A percentile compares a stretch with the other conserved stretches of the same genome.
These are phyloP conservation scores for Conoideocrella luteorostrata DNA, from an alignment of 2,329 filamentous ascomycete genomes.

Conservation along the genomic window DNA sequence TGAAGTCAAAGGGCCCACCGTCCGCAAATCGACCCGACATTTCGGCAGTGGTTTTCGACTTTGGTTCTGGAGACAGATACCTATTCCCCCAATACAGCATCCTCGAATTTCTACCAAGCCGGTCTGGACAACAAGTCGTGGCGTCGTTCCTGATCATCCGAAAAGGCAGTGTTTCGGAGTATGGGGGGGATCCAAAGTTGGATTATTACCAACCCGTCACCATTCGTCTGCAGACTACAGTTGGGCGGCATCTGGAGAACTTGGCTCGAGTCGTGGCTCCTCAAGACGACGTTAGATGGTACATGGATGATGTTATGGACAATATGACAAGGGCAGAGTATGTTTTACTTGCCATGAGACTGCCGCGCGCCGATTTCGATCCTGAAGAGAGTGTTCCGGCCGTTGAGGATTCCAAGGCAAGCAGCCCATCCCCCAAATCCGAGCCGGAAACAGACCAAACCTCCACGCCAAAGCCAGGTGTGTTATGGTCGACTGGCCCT, in stretches of 20 bases:
- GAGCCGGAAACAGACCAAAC: conserved; percentile 20
- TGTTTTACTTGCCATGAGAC: conserved; percentile 58
- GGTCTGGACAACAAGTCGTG: conserved; percentile 54
- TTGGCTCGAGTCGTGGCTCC: conserved; percentile 56
- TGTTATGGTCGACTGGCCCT: conserved; percentile 27
- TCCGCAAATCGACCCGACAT: conserved; percentile 52
- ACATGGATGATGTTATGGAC: conserved; percentile 66
- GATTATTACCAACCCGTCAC: conserved; percentile 75
- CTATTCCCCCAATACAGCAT: conserved; percentile 75
- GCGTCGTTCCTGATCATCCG: conserved; percentile 74
- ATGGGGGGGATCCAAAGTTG: conserved; percentile 53
- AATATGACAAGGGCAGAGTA: conserved; percentile 64
- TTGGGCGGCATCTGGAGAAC: conserved; percentile 53
- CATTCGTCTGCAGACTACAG: conserved; percentile 49
- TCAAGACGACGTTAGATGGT: conserved; percentile 54
- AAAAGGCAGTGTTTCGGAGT: conserved; percentile 61
- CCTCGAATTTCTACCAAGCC: conserved; percentile 53
- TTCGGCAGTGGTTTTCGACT: conserved; percentile 63
- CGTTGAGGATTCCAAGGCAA: conserved; percentile 24
- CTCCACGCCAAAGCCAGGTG: conserved; percentile 20
- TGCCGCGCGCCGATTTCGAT: conserved; percentile 40
- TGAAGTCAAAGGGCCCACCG: conserved; percentile 55
- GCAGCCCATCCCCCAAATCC: conserved; percentile 23
- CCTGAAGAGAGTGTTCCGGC: conserved; percentile 20
- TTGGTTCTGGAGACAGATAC: conserved; percentile 68